Conservation (phyloP, 495 filamentous ascomycete genomes). For the Terfezia claveryi region DNA sequence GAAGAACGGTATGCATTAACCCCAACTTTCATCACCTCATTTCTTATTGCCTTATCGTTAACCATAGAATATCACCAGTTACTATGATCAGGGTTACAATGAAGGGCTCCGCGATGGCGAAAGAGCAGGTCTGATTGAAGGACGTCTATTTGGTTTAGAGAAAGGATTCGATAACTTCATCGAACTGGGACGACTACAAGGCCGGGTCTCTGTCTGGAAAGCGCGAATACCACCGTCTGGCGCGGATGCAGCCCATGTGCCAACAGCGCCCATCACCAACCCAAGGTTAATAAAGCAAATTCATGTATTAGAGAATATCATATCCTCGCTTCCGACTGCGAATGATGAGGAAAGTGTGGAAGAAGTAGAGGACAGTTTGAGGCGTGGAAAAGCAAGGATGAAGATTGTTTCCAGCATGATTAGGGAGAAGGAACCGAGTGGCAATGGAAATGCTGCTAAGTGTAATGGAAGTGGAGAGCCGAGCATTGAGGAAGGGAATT, state of each 20-base stretch:
- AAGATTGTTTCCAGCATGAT: conserved; percentile 17
- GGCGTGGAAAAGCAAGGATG: conserved; percentile 13
- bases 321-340: conserved; percentile 16
- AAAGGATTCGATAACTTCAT: conserved; percentile 84
- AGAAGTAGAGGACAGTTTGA: conserved; percentile 17
- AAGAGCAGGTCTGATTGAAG: conserved; percentile 65
- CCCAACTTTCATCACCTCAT: background rate
- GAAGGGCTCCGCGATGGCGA: conserved; percentile 56
- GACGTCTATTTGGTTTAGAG: conserved; percentile 69
- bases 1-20: conserved; percentile 13
- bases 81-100: conserved; percentile 65
- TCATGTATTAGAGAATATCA: conserved; percentile 10
- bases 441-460: background rate
- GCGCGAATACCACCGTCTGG: conserved; percentile 29
- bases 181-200: conserved; percentile 57
- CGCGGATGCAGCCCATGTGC: conserved; percentile 5
- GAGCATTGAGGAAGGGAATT: conserved; percentile 8
- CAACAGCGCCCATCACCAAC: conserved; percentile 9
- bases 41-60: background rate
- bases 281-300: conserved; percentile 15
- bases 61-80: conserved; percentile 21
- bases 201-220: conserved; percentile 65
- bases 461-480: background rate
- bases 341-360: conserved; percentile 19
- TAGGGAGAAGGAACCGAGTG: conserved; percentile 13